Evolutionary conservation across 345 rosid genomes (phyloP), one percentile per base, ranked within the genome.

Genomic region (Brassica rapa): DNA sequence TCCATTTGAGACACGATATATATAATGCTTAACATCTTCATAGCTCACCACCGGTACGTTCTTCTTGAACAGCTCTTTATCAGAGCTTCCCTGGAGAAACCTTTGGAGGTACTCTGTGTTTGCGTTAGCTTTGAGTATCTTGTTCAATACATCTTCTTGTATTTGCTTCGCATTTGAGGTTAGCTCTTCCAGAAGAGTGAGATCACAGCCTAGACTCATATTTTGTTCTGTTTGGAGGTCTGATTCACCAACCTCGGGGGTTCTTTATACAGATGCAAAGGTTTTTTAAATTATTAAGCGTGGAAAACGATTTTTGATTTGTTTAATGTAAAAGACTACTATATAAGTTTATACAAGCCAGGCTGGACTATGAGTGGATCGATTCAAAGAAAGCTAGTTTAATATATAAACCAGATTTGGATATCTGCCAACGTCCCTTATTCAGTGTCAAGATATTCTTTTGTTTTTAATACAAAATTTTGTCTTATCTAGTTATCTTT

Each of bases 21-120:
- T 16, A 16, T 15, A 55, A 55, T 24, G 60, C 60, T 55, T 55
- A 16, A 55, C 4, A 7, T 15, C 60, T 55, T 55, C 60, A 7
- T 55, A 55, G 60, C 24, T 55, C 24, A 55, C 60, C 60, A 55
- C 59, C 25, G 60, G 60, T 19, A 55, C 60, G 60, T 55, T 55
- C 60, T 55, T 55, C 60, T 55, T 55, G 21, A 55, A 19, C 25
- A 55, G 60, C 25, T 55, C 25, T 55, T 55, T 55, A 7, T 55
- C 60, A 1, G 60, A 16, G 10, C 60, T 51, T 3, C 57, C 57
- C 0, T 51, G 57, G 8, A 51, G 25, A 19, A 55, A 55, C 7
- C 24, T 10, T 55, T 10, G 25, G 60, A 55, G 60, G 25, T 55
- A 55, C 4, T 55, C 60, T 7, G 60, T 55, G 25, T 19, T 55